Evolutionary conservation across 1,284 basidiomycete genomes (phyloP), one percentile per base, ranked within the genome.

Genomic region (Salmacisia buchloeana): DNA sequence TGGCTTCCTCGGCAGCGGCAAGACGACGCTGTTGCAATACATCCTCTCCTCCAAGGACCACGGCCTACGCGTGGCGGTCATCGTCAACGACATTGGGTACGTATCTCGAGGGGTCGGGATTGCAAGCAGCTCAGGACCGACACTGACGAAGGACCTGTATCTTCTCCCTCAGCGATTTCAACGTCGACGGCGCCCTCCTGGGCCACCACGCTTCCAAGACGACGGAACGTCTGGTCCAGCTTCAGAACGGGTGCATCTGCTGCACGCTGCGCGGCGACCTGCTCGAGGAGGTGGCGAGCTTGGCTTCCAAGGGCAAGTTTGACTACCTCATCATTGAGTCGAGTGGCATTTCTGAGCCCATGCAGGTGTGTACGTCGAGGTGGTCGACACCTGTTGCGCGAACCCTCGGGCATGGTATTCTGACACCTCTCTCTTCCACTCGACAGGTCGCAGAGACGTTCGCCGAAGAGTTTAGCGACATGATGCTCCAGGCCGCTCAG

Each of bases 221-320:
- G 45, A 78, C 81, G 52, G 83, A 83, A 69, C 77, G 78, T 33
- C 73, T 83, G 3, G 80, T 83, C 0, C 78, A 82, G 71, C 80
- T 83, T 79, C 80, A 83, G 68, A 83, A 76, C 69, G 81, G 82
- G 0, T 83, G 83, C 68, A 83, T 84, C 62, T 83, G 83, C 75
- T 83, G 83, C 68, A 83, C 82, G 0, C 76, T 83, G 1, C 80
- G 83, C 36, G 82, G 81, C 5, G 83, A 84, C 62, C 65, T 84
- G 35, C 73, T 83, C n/a, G 83, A 83, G 62, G 81, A 83, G 63
- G 80, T 84, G 13, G 81, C 81, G 0, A 69, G 69, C 4, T 70
- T 84, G 1, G 82, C 82, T 0, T 75, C 80, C 27, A 70, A 78
- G 31, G 71, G 72, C 4, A 64, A 69, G 10, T 80, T 82, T 61